Percentiles rank a stretch among this genome's conserved stretches.
Conservation (phyloP, 163 green algal species). For the Coccomyxa subellipsoidea region DNA sequence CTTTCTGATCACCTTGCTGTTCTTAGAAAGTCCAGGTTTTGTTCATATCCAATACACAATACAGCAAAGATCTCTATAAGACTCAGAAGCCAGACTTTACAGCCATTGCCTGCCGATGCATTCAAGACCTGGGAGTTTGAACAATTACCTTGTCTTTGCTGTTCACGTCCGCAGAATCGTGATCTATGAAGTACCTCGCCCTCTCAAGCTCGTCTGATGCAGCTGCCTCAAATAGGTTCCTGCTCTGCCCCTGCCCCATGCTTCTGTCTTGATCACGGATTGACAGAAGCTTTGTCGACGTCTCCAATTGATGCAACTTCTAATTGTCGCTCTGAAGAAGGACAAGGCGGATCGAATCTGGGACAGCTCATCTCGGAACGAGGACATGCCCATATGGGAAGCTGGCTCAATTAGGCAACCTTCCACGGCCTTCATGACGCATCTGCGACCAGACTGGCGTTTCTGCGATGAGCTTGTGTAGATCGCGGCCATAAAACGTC, state of each 20-base stretch:
- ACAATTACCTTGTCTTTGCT: constrained; percentile 11
- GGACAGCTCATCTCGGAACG: not conserved
- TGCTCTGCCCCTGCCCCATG: constrained; percentile 17
- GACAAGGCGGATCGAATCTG: not conserved
- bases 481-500: too few relatives aligned
- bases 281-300: not conserved
- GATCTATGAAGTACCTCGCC: constrained; percentile 9
- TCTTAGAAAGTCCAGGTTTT: too few relatives aligned
- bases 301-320: too few relatives aligned
- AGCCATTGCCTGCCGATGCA: too few relatives aligned
- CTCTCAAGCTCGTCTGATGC: constrained; percentile 19
- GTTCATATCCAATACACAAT: too few relatives aligned
- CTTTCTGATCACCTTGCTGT: too few relatives aligned
- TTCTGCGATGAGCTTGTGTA: too few relatives aligned
- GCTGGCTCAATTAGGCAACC: not conserved
- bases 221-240: constrained; percentile 14
- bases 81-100: too few relatives aligned
- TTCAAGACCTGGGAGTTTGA: too few relatives aligned
- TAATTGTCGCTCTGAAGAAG: not conserved
- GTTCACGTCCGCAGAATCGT: constrained; percentile 11
- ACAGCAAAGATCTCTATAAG: too few relatives aligned
- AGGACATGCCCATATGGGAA: not conserved
- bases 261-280: not conserved
- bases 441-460: too few relatives aligned
- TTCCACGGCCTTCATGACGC: not conserved